phyloP scores from a whole-genome alignment of 441 rosid species.

The Populus hybrid region DNA sequence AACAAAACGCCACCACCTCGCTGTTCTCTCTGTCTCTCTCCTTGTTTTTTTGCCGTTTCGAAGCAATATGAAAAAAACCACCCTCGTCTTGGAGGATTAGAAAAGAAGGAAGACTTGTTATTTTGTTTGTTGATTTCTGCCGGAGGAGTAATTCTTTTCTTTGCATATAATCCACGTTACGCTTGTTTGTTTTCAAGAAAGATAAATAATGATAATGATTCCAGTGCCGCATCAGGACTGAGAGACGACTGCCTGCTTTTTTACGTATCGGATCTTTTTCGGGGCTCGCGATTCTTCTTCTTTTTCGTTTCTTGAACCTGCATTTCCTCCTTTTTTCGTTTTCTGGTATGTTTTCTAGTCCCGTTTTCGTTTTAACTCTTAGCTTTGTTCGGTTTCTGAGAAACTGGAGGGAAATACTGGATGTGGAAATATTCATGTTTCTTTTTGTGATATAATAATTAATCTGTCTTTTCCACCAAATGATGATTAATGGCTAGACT shows the following conservation, averaged over 20 bases:
- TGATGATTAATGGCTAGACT: neutral
- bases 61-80: neutral
- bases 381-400: neutral
- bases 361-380: neutral
- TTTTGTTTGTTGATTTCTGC: constrained; percentile 21
- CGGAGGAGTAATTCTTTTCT: constrained; percentile 39
- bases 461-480: neutral
- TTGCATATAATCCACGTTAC: constrained; percentile 43
- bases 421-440: neutral
- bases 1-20: neutral
- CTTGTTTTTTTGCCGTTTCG: neutral
- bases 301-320: constrained; percentile 2
- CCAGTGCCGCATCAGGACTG: neutral
- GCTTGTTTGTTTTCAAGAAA: neutral
- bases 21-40: neutral
- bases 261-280: constrained; percentile 26
- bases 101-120: neutral
- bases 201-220: neutral
- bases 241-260: neutral
- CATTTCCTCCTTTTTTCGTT: constrained; percentile 17
- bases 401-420: neutral
- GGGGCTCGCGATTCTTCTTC: constrained; percentile 21
- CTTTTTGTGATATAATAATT: neutral
- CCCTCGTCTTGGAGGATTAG: neutral
- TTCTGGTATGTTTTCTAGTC: neutral